Evolutionary conservation across 345 rosid genomes (phyloP).

Genomic region (Alliaria petiolata): DNA sequence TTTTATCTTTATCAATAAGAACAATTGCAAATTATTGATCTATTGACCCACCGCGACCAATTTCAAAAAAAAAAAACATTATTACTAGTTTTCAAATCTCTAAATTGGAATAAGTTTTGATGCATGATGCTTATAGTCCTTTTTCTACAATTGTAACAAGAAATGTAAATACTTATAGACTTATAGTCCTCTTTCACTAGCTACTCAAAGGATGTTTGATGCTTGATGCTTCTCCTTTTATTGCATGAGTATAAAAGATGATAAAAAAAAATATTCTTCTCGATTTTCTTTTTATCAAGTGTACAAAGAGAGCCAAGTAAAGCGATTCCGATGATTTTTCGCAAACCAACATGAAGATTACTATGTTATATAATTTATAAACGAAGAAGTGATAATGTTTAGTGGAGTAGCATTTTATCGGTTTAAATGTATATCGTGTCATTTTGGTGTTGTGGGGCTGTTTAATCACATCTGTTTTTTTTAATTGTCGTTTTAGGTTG

Average conservation of each 20-base stretch:
- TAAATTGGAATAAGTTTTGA: neutral
- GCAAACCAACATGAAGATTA: too few species aligned
- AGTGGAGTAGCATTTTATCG: too few species aligned
- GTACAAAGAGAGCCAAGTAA: constrained; percentile 1
- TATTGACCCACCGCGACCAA: neutral
- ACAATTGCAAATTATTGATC: neutral
- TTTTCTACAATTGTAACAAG: neutral
- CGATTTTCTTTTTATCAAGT: neutral
- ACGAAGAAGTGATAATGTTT: too few species aligned
- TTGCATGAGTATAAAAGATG: neutral
- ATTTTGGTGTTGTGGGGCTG: too few species aligned
- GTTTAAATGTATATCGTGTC: too few species aligned
- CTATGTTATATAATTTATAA: too few species aligned
- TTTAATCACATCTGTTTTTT: too few species aligned
- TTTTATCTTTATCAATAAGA: neutral
- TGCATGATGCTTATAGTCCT: neutral
- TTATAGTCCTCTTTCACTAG: neutral
- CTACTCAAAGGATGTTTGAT: neutral
- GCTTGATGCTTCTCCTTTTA: neutral
- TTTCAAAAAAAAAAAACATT: neutral
- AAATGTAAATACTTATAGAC: neutral
- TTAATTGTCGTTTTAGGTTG: too few species aligned
- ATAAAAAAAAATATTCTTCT: neutral
- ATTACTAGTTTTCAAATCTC: neutral
- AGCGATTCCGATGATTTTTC: too few species aligned